These are phyloP conservation scores for Salix arbutifolia DNA, from an alignment of 345 rosid genomes.

Conservation along the genomic window DNA sequence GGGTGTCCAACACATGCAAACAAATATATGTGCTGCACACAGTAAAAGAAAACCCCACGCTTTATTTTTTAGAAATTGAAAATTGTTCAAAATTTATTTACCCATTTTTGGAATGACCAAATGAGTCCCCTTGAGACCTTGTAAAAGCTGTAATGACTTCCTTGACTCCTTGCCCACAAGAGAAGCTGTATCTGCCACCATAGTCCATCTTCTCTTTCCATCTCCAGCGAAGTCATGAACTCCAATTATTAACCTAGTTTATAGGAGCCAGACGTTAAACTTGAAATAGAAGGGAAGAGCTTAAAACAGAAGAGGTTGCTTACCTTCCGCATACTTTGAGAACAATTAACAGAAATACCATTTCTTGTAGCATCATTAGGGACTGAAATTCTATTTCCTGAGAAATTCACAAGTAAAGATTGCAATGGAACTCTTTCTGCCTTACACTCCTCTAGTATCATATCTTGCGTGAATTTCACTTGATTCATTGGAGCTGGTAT, in stretches of 20 bases:
- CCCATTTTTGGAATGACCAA: constrained; percentile 72
- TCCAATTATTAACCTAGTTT: background rate
- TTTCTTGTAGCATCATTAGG: no score
- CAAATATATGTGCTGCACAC: no score
- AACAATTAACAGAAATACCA: no score
- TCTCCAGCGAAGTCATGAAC: constrained; percentile 25
- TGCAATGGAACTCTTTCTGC: constrained; percentile 59
- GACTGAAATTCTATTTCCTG: no score
- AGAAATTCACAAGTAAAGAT: constrained; percentile 31
- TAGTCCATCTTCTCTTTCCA: constrained; percentile 58
- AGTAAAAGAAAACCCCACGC: no score
- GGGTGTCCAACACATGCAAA: no score
- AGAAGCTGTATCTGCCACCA: constrained; percentile 67
- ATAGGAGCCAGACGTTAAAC: background rate
- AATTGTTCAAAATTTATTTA: constrained; percentile 21
- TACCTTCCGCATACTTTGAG: constrained; percentile 20
- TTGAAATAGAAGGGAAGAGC: no score
- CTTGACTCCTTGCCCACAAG: constrained; percentile 64
- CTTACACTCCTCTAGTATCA: constrained; percentile 22
- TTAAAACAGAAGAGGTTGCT: constrained; percentile 35
- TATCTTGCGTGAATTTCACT: constrained; percentile 34
- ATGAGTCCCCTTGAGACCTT: constrained; percentile 79
- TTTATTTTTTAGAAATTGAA: background rate
- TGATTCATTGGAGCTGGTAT: constrained; percentile 20
- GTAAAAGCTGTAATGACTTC: constrained; percentile 66